Percentiles rank a stretch among this genome's conserved stretches.
phyloP scores from a whole-genome alignment of 2,329 filamentous ascomycete genomes.

The Domatiomyces globalis region DNA sequence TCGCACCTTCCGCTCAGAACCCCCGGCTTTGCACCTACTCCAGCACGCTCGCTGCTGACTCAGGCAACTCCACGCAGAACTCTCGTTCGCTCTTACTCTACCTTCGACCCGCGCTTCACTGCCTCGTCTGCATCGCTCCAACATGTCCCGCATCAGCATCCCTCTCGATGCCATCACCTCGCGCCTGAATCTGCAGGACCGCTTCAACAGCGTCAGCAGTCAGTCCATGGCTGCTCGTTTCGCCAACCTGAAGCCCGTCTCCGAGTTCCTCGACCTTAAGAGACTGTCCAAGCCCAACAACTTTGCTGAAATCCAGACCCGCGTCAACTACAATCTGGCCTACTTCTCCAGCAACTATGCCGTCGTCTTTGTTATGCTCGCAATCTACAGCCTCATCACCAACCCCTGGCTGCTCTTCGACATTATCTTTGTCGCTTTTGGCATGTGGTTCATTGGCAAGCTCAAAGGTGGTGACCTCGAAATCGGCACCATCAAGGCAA shows the following conservation, averaged over 20 bases:
- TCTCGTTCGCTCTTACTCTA: neutral
- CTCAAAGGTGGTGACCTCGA: slow-evolving; percentile 80
- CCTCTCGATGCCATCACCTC: slow-evolving; percentile 85
- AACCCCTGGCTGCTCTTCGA: slow-evolving; percentile 80
- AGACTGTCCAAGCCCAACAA: slow-evolving; percentile 86
- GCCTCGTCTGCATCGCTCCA: neutral
- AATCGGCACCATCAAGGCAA: slow-evolving; percentile 67
- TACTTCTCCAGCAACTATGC: slow-evolving; percentile 99
- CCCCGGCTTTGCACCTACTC: neutral
- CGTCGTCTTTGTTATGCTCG: slow-evolving; percentile 83
- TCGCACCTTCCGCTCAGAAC: neutral
- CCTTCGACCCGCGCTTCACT: neutral
- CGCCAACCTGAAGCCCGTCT: slow-evolving; percentile 77
- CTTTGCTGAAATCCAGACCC: slow-evolving; percentile 77
- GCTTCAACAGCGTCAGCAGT: slow-evolving; percentile 68
- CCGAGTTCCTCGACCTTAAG: slow-evolving; percentile 94
- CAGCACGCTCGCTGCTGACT: neutral
- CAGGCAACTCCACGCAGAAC: neutral
- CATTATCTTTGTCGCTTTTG: slow-evolving; percentile 71
- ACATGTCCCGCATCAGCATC: slow-evolving; percentile 80
- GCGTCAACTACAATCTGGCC: slow-evolving; percentile 91
- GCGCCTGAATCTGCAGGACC: slow-evolving; percentile 70
- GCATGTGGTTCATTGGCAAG: slow-evolving; percentile 84
- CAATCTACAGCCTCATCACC: slow-evolving; percentile 85
- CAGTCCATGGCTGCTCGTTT: slow-evolving; percentile 71